These are phyloP conservation scores for Thielaviopsis ethacetica DNA, from an alignment of 2,329 filamentous ascomycete genomes.

Conservation along the genomic window DNA sequence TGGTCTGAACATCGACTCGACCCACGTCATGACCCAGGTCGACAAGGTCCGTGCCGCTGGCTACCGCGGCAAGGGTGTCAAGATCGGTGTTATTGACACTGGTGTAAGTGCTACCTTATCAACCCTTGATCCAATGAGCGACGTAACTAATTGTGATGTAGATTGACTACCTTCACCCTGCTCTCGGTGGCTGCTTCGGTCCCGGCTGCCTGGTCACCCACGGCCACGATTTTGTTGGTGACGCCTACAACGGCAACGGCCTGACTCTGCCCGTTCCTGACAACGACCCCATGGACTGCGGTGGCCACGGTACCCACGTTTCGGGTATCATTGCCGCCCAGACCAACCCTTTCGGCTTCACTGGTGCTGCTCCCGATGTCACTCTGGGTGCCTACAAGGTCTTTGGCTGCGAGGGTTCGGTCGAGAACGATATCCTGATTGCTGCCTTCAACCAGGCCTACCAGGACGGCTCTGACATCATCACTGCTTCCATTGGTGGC, in stretches of 20 bases:
- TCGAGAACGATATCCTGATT: conserved; percentile 40
- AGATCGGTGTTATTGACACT: conserved; percentile 36
- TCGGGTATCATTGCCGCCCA: conserved; percentile 47
- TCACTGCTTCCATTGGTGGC: conserved; percentile 37
- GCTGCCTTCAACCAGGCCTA: conserved; percentile 43
- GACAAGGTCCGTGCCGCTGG: conserved; percentile 33
- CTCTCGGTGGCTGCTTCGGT: conserved; percentile 48
- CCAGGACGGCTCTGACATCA: conserved; percentile 40
- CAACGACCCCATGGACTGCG: conserved; percentile 36
- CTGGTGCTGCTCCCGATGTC: conserved; percentile 39
- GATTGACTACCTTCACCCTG: conserved; percentile 47
- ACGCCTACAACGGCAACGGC: conserved; percentile 26
- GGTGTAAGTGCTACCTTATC: conserved; percentile 26
- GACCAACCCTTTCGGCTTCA: conserved; percentile 27
- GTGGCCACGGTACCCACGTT: conserved; percentile 45
- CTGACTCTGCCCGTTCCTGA: conserved; percentile 24
- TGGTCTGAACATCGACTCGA: conserved; percentile 20
- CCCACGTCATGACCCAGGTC: conserved; percentile 40
- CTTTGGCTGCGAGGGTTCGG: conserved; percentile 36
- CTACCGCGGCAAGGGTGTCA: conserved; percentile 33
- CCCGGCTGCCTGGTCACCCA: conserved; percentile 38
- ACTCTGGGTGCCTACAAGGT: conserved; percentile 40
- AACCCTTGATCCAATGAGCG: background rate
- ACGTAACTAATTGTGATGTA: conserved; percentile 13
- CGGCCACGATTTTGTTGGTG: conserved; percentile 42